Evolutionary conservation across 257 asterid species (phyloP), one percentile per base, ranked within the genome.

Genomic region (Solanum medicagineum): DNA sequence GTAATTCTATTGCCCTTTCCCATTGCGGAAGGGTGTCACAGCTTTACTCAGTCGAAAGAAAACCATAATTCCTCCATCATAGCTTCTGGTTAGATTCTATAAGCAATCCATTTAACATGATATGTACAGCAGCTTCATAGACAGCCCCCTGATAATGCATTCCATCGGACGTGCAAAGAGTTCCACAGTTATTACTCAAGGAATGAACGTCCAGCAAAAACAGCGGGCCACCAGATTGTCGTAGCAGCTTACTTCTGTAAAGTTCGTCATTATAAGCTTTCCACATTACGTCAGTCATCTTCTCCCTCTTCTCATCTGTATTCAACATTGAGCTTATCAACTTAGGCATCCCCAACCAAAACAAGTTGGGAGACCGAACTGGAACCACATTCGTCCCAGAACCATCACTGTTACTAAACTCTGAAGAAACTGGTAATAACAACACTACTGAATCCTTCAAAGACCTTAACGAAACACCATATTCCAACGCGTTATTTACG

Each of bases 271-370:
- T 92, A 60, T 92, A 97, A 81, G 90, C 87, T 86, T 85, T 51
- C 84, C 86, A 91, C 88, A 91, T 86, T 51, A 54, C 69, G 12
- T 86, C 87, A 20, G 89, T 89, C 99, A 97, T 93, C 88, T 82
- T 97, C 84, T 89, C 94, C 91, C 89, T 89, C 92, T 97, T 97
- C 84, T 90, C 98, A 68, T 90, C 92, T 2, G 98, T 93, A 84
- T 92, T 97, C 87, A 97, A 88, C 93, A 90, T 92, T 4, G 96
- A 90, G 26, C 91, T 91, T 81, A 97, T 85, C 93, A 97, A 87
- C 17, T 88, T 93, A 7, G 99, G 99, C 96, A 95, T 93, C 40
- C 98, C 96, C 12, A 97, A 89, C 99, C 99, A 97, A 85, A 97
- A 93, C 89, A 97, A 84, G 88, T 93, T 98, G 86, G 94, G 89